Evolutionary conservation across 73 alveolate genomes (phyloP).

Genomic region (Paramecium sonneborni): DNA sequence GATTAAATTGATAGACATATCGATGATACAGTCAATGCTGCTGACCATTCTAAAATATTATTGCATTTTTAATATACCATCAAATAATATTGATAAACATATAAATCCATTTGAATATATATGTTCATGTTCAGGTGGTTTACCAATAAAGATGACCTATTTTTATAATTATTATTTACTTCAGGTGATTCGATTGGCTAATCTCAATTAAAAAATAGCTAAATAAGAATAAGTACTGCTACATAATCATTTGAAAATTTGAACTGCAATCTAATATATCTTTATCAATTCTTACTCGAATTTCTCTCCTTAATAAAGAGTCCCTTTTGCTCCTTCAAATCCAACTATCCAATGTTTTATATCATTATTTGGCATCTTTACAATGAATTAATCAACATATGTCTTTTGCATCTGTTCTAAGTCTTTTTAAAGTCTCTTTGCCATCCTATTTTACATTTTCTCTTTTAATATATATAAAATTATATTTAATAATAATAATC

Average conservation of each 20-base stretch:
- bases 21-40: constrained; percentile 90
- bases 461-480: background rate
- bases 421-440: constrained; percentile 89
- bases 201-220: background rate
- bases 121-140: constrained; percentile 95
- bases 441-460: constrained; percentile 78
- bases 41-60: constrained; percentile 81
- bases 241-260: constrained; percentile 80
- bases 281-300: constrained; percentile 35
- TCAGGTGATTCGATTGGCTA: constrained; percentile 98
- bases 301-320: constrained; percentile 90
- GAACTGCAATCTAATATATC: constrained; percentile 79
- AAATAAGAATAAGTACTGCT: constrained; percentile 26
- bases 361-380: constrained; percentile 76
- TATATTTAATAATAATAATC: background rate
- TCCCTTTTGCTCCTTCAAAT: constrained; percentile 93
- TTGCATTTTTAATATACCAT: constrained; percentile 62
- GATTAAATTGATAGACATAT: constrained; percentile 87
- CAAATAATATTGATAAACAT: constrained; percentile 89
- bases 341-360: constrained; percentile 81
- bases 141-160: constrained; percentile 85
- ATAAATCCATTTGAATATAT: constrained; percentile 96
- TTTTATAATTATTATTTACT: constrained; percentile 55
- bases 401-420: constrained; percentile 79
- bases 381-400: constrained; percentile 77